phyloP scores from a whole-genome alignment of 208 protist species.

The Tritrichomonas foetus region DNA sequence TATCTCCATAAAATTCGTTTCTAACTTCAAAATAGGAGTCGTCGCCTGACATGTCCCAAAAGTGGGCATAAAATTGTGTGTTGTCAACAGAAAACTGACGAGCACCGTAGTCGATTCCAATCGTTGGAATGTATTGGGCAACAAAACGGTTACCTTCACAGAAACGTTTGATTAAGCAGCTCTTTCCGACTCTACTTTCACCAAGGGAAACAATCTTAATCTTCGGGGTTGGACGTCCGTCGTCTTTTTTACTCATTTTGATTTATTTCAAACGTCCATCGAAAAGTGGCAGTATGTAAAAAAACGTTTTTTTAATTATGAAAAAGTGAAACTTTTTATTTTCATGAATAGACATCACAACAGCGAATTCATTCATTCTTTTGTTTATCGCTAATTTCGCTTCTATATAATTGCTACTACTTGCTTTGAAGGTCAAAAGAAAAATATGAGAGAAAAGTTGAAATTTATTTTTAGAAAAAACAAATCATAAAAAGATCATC shows the following conservation, averaged over 20 bases:
- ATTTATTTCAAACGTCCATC: too few relatives aligned
- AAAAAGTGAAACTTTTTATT: too few relatives aligned
- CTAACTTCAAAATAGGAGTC: constrained; percentile 74
- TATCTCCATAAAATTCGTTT: constrained; percentile 88
- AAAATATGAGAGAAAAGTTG: too few relatives aligned
- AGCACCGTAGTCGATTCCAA: constrained; percentile 92
- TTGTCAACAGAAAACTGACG: constrained; percentile 64
- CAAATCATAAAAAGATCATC: too few relatives aligned
- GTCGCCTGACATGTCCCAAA: constrained; percentile 84
- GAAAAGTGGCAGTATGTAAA: too few relatives aligned
- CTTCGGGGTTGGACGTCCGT: not conserved
- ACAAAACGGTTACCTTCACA: constrained; percentile 67
- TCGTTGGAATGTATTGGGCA: constrained; percentile 84
- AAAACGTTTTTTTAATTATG: too few relatives aligned
- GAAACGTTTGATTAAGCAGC: constrained; percentile 36
- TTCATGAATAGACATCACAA: too few relatives aligned
- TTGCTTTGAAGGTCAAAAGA: too few relatives aligned
- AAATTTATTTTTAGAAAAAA: too few relatives aligned
- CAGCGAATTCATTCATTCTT: too few relatives aligned
- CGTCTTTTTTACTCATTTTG: not conserved
- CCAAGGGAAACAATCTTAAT: constrained; percentile 27
- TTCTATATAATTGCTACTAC: too few relatives aligned
- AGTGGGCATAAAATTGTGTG: constrained; percentile 72
- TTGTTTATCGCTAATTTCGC: too few relatives aligned
- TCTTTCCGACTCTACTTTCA: constrained; percentile 28